Evolutionary conservation across 345 rosid species (phyloP), one percentile per base, ranked within the genome.

Genomic region (Streptanthus diversifolius): DNA sequence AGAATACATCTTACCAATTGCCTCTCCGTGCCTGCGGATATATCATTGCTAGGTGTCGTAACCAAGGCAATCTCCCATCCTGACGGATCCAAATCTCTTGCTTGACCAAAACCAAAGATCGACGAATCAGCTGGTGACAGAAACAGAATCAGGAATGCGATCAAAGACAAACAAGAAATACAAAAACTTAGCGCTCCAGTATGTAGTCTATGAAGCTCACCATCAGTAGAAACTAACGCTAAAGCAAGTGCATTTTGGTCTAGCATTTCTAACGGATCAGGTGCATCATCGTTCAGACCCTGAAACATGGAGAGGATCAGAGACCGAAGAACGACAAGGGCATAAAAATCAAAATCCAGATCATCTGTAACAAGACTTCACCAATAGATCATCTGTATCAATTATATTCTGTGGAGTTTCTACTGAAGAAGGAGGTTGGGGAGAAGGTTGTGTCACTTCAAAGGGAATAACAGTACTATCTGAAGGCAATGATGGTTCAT

Each of bases 21-120:
- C 74, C 96, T 79, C 64, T 88, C 93, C 32, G 72, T 91, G 62
- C 70, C 79, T 22, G 93, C 66, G 68, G 93, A 87, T 56, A 87
- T 84, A 73, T 89, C 71, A 40, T 54, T 64, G 81, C 92, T 83
- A 17, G 96, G 90, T 51, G 93, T 81, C n/a, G 86, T 74, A 57
- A 91, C 92, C 48, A 89, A 83, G 51, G 96, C 93, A 79, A 91
- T 85, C 74, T 89, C 97, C 97, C 96, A 91, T 56, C 97, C 96
- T 39, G 82, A 70, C 39, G 89, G 80, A 77, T 86, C 92, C 49
- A 81, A 83, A 60, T 85, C 85, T 52, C 67, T 84, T 54, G 79
- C 36, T 82, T 83, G 88, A 81, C 74, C 68, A 67, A 83, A 75
- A 68, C 70, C 80, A 70, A 85, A 78, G 67, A 86, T 52, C 9